phyloP scores from a whole-genome alignment of 257 asterid species.

The Verbena officinalis region DNA sequence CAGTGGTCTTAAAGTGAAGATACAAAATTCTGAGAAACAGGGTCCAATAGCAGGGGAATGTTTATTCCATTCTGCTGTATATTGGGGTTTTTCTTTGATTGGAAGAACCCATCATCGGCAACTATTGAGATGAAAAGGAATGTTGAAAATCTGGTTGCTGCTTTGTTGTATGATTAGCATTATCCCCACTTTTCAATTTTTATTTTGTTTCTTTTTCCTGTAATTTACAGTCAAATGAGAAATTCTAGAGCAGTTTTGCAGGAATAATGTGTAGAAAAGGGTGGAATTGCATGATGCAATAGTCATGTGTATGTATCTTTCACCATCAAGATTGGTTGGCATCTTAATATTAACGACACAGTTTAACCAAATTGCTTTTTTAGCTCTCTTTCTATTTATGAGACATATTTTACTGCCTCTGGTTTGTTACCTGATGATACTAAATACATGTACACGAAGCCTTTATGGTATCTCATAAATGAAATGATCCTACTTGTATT shows the following conservation, averaged over 20 bases:
- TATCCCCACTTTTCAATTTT: constrained; percentile 51
- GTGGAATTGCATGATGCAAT: constrained; percentile 65
- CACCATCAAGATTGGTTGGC: constrained; percentile 66
- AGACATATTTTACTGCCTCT: constrained; percentile 8
- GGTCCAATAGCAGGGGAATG: constrained; percentile 49
- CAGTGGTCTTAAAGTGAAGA: constrained; percentile 42
- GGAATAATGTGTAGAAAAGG: constrained; percentile 81
- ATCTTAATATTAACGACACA: constrained; percentile 63
- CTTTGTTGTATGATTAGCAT: constrained; percentile 93
- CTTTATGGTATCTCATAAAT: background rate
- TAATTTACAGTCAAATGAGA: constrained; percentile 64
- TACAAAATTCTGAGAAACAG: constrained; percentile 38
- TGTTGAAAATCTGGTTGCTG: constrained; percentile 49
- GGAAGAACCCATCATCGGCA: constrained; percentile 45
- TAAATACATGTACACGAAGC: too few species aligned
- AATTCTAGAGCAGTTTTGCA: constrained; percentile 88
- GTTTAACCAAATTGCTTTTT: constrained; percentile 44
- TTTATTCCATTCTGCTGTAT: constrained; percentile 43
- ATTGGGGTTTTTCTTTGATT: constrained; percentile 33
- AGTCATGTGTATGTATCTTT: constrained; percentile 74
- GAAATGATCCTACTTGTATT: constrained; percentile 4
- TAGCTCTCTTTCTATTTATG: constrained; percentile 12
- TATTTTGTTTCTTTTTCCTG: constrained; percentile 63
- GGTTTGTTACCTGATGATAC: constrained; percentile 1
- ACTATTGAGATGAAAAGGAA: constrained; percentile 50